A percentile compares a stretch with the other conserved stretches of the same genome.
phyloP scores from a whole-genome alignment of 805 yeast genomes.

The Dipodascus albidus region DNA sequence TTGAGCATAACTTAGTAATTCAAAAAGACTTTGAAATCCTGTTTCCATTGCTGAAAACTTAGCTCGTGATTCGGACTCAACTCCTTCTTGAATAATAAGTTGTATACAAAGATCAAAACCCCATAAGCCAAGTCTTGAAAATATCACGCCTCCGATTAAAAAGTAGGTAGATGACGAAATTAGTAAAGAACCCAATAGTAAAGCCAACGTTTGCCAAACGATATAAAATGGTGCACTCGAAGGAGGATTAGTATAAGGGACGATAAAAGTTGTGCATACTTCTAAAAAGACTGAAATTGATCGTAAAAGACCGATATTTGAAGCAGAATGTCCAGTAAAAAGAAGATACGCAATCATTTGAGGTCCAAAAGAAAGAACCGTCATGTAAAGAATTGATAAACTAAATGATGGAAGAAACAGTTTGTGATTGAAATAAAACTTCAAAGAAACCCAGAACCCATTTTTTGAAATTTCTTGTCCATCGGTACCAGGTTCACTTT shows the following conservation, averaged over 20 bases:
- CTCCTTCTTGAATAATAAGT: slow-evolving; percentile 25
- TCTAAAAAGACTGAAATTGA: slow-evolving; percentile 26
- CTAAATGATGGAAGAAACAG: slow-evolving; percentile 25
- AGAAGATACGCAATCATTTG: slow-evolving; percentile 28
- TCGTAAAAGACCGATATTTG: slow-evolving; percentile 25
- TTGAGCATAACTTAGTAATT: slow-evolving; percentile 19
- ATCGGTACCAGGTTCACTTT: background rate
- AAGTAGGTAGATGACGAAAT: slow-evolving; percentile 10
- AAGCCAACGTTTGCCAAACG: slow-evolving; percentile 22
- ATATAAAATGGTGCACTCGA: slow-evolving; percentile 24
- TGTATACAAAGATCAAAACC: slow-evolving; percentile 31
- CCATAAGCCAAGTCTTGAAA: slow-evolving; percentile 32
- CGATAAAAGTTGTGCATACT: slow-evolving; percentile 24
- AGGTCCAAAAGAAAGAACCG: slow-evolving; percentile 30
- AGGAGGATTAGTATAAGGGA: slow-evolving; percentile 24
- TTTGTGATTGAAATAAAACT: slow-evolving; percentile 19
- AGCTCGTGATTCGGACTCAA: slow-evolving; percentile 24
- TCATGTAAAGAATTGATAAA: slow-evolving; percentile 23
- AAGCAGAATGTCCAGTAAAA: slow-evolving; percentile 22
- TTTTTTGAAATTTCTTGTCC: slow-evolving; percentile 1
- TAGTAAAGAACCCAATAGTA: slow-evolving; percentile 17
- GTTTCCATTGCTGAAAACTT: slow-evolving; percentile 27
- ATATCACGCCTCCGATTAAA: slow-evolving; percentile 19
- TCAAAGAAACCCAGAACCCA: background rate
- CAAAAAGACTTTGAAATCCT: slow-evolving; percentile 24